Evolutionary conservation across 371 early-diverging fungal genomes (phyloP).

Genomic region (Encephalitozoon intestinalis): DNA sequence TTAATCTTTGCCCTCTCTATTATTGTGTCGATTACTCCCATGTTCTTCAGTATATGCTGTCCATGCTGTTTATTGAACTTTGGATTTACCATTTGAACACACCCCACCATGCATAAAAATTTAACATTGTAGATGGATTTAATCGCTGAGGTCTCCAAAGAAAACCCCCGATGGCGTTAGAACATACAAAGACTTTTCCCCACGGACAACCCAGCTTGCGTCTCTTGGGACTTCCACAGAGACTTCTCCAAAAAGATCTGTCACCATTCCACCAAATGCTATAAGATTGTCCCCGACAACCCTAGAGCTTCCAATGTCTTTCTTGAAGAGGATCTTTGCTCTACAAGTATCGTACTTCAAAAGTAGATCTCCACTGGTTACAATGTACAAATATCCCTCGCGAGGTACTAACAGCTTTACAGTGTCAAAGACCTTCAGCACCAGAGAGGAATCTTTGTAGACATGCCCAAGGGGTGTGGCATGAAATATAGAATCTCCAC

Average conservation of each 20-base stretch:
- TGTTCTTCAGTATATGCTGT: constrained; percentile 97
- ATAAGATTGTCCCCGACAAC: neutral
- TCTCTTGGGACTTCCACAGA: neutral
- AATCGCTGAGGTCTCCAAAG: neutral
- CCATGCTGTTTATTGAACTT: constrained; percentile 93
- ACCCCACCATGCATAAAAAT: neutral
- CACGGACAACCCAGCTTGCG: neutral
- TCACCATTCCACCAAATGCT: neutral
- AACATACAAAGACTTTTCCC: neutral
- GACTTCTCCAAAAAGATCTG: neutral
- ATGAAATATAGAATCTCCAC: neutral
- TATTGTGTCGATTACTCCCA: constrained; percentile 85
- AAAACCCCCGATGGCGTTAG: neutral
- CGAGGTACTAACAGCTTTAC: neutral
- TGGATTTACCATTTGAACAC: constrained; percentile 61
- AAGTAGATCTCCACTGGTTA: neutral
- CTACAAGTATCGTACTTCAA: neutral
- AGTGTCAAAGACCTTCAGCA: neutral
- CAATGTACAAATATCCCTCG: neutral
- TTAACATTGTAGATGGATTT: neutral
- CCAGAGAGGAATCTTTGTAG: neutral
- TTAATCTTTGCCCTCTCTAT: constrained; percentile 86
- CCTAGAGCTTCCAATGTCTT: neutral
- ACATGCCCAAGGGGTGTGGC: neutral
- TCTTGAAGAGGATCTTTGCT: neutral